Base-by-base conservation (phyloP, 441 rosid species). In the Aleurites moluccanus region DNA sequence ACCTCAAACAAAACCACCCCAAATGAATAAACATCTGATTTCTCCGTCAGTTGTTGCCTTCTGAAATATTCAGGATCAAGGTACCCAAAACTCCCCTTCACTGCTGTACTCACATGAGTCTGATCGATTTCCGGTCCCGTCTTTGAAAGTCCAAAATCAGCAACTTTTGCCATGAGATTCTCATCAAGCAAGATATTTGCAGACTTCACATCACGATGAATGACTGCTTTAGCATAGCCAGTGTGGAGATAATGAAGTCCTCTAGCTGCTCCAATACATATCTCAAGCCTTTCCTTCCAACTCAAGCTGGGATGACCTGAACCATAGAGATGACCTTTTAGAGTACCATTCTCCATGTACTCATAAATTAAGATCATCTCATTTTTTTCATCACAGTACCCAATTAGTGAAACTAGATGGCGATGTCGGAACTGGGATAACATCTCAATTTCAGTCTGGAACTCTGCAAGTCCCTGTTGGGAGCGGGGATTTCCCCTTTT, bases 191-290 rank as follows among this genome's bases (percentile, higher is more conserved):
- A 83, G 79, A 94, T 94, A 70, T 94, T 94, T 47, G 97, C 98
- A 7, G 98, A 94, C 83, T 94, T 94, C 72, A 94, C 98, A 47
- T 94, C 98, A 33, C 98, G 91, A 78, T 92, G 97, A 80, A 94
- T 94, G 23, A 94, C 96, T 1, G 98, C 95, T 79, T 92, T 94
- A 3, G 97, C 93, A 73, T 94, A 87, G 78, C 97, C 90, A 0
- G 98, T 94, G 82, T 94, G 98, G 73, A 94, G 97, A 80, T 94
- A 94, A 81, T 94, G 98, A 49, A 94, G 91, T 63, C 98, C 98
- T 81, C 97, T 89, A 63, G 98, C 98, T 15, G 98, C 83, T 40
- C 97, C 97, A 75, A 94, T 88, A 78, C 97, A 94, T 38, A 90
- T 72, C 86, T 94, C 98, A 44, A 94, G 94, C 83, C 98, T 84